Evolutionary conservation across 305 asterid genomes (phyloP), one percentile per base, ranked within the genome.

Genomic region (Fraxinus angustifolia): DNA sequence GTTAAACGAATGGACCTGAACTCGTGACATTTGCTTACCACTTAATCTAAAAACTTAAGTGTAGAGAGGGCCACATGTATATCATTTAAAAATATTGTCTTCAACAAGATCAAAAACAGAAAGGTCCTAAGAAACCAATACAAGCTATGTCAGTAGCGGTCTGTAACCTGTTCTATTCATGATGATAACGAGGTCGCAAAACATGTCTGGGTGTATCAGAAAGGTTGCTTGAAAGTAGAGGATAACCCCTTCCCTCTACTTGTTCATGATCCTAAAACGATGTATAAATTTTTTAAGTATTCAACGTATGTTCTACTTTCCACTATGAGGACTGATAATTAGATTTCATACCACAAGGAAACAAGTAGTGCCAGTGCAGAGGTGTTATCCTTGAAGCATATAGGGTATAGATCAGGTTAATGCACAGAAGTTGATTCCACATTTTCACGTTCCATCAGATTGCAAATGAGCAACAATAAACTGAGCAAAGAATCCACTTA

Each of bases 161-260:
- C 31, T 62, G n/a, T 10, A 62, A 62, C 34, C 16, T 21, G 34
- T 23, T 62, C 34, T 62, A 62, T 23, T 62, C 72, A 26, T 62
- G 34, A 10, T 62, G 72, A 62, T 62, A 62, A 23, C 40, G 8
- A 30, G 40, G 33, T 65, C 7, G 8, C 35, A 65, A 62, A 65
- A 65, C 35, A 65, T 65, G 73, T 65, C 35, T 28, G 40, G 42
- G 23, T 1, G 11, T 14, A 31, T 70, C 23, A 31, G 42, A 31
- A 68, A 70, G 53, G 76, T 62, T 60, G 31, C n/a, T 76, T 74
- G 67, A 60, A 80, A 36, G 16, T 21, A 30, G 78, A 73, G 70
- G 28, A 42, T 2, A 75, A 67, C 75, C 53, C 74, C 34, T 68
- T 80, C 74, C 17, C 78, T 78, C 78, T 73, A 8, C 70, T 78